Evolutionary conservation across 306 rosid species (phyloP).

Genomic region (Cucumis hystrix): DNA sequence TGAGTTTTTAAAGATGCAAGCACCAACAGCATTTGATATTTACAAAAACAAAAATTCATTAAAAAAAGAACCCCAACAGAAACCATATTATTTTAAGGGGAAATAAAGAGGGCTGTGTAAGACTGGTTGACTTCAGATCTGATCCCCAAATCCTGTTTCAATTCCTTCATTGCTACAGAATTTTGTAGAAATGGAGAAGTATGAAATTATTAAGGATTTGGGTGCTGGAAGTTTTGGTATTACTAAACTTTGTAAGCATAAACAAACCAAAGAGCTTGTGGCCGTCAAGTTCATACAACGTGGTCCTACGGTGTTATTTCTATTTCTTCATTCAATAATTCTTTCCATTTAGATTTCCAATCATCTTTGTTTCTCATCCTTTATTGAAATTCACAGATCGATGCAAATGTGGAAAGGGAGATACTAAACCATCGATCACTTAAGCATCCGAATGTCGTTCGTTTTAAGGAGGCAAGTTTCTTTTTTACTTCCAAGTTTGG

Average conservation of each 20-base stretch:
- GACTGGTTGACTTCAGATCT: too few relatives aligned
- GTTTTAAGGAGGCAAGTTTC: background rate
- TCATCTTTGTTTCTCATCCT: too few relatives aligned
- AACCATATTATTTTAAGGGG: too few relatives aligned
- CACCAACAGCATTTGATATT: too few relatives aligned
- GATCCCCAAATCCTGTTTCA: too few relatives aligned
- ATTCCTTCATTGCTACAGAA: background rate
- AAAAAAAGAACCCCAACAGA: too few relatives aligned
- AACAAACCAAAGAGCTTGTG: background rate
- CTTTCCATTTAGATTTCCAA: background rate
- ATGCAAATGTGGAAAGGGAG: background rate
- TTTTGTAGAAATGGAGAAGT: background rate
- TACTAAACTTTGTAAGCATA: background rate
- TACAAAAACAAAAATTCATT: too few relatives aligned
- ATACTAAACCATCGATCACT: background rate
- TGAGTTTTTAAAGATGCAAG: too few relatives aligned
- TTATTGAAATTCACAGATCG: background rate
- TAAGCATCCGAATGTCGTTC: background rate
- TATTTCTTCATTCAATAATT: background rate
- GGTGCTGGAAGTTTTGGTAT: background rate
- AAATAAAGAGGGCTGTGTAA: too few relatives aligned
- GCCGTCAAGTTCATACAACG: background rate
- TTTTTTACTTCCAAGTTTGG: background rate
- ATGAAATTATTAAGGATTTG: background rate
- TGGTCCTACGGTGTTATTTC: background rate